Evolutionary conservation across 208 protist genomes (phyloP).

Genomic region (Angomonas deanei): DNA sequence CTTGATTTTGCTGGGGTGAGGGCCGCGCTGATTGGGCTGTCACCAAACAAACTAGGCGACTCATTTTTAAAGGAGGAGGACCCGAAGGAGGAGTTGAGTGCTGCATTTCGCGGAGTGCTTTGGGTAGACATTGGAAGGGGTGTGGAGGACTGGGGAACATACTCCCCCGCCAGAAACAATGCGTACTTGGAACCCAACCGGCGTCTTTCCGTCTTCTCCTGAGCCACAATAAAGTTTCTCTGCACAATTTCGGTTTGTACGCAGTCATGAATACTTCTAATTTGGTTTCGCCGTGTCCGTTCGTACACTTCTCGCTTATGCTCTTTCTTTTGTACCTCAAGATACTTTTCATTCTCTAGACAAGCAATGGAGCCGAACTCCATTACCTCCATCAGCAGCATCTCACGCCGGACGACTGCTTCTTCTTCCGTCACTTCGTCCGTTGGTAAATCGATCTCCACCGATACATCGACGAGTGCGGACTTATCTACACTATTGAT

Average conservation of each 20-base stretch:
- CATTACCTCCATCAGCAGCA: not conserved
- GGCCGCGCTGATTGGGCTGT: not conserved
- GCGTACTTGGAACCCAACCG: not conserved
- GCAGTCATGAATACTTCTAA: slow-evolving; percentile 17
- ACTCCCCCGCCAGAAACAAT: not conserved
- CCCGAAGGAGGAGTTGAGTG: not conserved
- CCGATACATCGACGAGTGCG: slow-evolving; percentile 1
- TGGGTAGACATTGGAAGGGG: not conserved
- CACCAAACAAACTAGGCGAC: not conserved
- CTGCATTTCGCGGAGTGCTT: no score
- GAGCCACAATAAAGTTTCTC: slow-evolving; percentile 14
- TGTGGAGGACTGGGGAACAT: not conserved
- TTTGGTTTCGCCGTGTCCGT: slow-evolving; percentile 6
- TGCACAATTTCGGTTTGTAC: slow-evolving; percentile 16
- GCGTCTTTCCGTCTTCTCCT: slow-evolving; percentile 2
- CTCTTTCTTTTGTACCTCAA: not conserved
- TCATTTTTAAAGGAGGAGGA: not conserved
- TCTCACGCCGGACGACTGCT: not conserved
- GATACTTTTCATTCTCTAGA: not conserved
- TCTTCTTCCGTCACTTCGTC: not conserved
- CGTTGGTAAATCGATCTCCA: not conserved
- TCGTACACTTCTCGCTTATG: not conserved
- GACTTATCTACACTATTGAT: slow-evolving; percentile 8
- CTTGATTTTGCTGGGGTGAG: not conserved
- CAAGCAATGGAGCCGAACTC: not conserved